Conservation (phyloP, 225 moss, liverwort and hornwort species). For the Pleurozium schreberi region DNA sequence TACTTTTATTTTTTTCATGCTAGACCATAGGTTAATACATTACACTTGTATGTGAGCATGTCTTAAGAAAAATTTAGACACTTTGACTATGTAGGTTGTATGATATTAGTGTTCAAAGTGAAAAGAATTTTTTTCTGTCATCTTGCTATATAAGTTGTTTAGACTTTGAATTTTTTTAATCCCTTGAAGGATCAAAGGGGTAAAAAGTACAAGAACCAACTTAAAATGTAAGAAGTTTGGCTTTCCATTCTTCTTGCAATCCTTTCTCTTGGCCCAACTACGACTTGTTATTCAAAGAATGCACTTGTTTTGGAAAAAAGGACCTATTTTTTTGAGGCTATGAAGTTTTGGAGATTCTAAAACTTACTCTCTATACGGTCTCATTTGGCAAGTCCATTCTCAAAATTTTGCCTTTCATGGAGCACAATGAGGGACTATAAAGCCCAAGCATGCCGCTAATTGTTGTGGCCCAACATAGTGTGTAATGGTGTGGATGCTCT, state of each 20-base stretch:
- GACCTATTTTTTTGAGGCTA: fast-evolving
- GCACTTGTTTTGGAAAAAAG: background rate
- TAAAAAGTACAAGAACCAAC: background rate
- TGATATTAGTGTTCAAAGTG: background rate
- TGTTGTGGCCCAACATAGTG: no score
- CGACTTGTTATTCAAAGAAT: background rate
- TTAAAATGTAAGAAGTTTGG: background rate
- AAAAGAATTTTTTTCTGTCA: background rate
- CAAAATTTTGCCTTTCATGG: background rate
- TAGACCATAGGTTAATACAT: fast-evolving
- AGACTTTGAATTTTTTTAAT: background rate
- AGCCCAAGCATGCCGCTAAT: no score
- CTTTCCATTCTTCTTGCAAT: background rate
- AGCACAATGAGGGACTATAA: fast-evolving
- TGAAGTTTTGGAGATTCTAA: fast-evolving
- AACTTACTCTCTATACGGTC: background rate
- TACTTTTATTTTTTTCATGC: no score
- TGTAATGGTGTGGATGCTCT: fast-evolving
- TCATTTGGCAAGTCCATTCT: background rate
- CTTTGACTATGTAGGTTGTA: background rate
- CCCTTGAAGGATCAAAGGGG: fast-evolving
- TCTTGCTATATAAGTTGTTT: fast-evolving
- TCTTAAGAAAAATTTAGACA: background rate
- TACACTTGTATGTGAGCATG: background rate
- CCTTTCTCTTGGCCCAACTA: no score